Evolutionary conservation across 2,329 filamentous ascomycete genomes (phyloP).

Genomic region (Ophiostoma sp.): DNA sequence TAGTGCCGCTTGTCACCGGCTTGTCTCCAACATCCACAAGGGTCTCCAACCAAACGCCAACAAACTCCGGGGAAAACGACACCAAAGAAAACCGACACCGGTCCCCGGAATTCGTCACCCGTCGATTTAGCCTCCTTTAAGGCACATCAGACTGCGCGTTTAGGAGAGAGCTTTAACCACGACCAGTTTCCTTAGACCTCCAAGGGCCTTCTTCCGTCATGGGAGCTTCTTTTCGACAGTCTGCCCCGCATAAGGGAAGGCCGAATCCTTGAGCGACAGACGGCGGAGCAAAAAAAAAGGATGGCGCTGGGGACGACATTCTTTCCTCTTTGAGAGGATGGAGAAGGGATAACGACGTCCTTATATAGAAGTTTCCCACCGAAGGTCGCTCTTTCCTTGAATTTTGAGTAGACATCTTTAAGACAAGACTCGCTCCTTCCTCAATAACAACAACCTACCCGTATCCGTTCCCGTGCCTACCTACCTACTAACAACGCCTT

Average conservation of each 20-base stretch:
- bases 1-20: neutral
- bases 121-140: neutral
- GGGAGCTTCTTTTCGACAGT: neutral
- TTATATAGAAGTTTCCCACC: neutral
- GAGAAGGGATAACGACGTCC: neutral
- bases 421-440: neutral
- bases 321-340: neutral
- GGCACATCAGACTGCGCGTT: neutral
- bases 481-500: neutral
- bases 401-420: neutral
- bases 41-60: neutral
- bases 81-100: neutral
- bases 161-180: neutral
- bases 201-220: neutral
- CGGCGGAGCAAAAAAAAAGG: neutral
- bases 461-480: too few species aligned
- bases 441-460: neutral
- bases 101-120: constrained; percentile 19
- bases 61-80: neutral
- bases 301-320: neutral
- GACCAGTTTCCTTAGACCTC: neutral
- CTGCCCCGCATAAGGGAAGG: constrained; percentile 8
- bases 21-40: neutral
- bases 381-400: neutral
- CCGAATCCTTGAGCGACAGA: neutral